Conservation (phyloP, 1,284 basidiomycete genomes). For the Coniferiporia weirii region DNA sequence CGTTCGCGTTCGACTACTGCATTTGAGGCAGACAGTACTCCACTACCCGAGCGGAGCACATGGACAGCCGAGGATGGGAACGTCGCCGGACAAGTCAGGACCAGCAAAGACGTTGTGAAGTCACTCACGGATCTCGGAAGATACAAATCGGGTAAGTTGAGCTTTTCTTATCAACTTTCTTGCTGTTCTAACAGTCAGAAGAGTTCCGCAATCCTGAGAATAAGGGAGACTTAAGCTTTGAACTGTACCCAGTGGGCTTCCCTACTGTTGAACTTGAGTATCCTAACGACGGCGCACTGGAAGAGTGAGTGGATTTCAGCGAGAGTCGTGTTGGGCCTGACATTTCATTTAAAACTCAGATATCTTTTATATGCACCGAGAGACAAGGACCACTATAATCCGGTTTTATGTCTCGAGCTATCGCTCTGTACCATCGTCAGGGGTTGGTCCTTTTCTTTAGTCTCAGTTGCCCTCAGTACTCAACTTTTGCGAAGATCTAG, state of each 20-base stretch:
- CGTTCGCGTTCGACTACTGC: conserved; percentile 47
- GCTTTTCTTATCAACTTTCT: conserved; percentile 3
- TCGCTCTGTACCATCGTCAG: conserved; percentile 64
- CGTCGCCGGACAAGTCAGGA: conserved; percentile 47
- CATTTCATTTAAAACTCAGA: conserved; percentile 30
- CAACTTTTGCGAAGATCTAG: conserved; percentile 39
- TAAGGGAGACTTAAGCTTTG: conserved; percentile 51
- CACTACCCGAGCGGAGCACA: conserved; percentile 37
- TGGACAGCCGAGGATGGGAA: conserved; percentile 46
- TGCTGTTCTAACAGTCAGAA: conserved; percentile 24
- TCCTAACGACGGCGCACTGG: conserved; percentile 58
- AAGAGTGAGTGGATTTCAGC: conserved; percentile 43
- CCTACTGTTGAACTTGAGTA: conserved; percentile 66
- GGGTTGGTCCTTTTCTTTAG: conserved; percentile 36
- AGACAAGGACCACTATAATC: conserved; percentile 77
- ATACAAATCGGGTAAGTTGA: conserved; percentile 58
- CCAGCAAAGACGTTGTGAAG: conserved; percentile 56
- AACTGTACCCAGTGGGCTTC: conserved; percentile 41
- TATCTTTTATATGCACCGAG: conserved; percentile 69
- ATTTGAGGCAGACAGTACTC: conserved; percentile 26
- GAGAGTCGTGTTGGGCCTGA: conserved; percentile 8
- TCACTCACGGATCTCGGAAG: conserved; percentile 44
- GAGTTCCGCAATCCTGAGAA: conserved; percentile 63
- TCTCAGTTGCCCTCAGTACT: conserved; percentile 16
- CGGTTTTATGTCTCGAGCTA: conserved; percentile 65